phyloP scores from a whole-genome alignment of 2,329 filamentous ascomycete genomes.

The Chaetomium olivaceum region DNA sequence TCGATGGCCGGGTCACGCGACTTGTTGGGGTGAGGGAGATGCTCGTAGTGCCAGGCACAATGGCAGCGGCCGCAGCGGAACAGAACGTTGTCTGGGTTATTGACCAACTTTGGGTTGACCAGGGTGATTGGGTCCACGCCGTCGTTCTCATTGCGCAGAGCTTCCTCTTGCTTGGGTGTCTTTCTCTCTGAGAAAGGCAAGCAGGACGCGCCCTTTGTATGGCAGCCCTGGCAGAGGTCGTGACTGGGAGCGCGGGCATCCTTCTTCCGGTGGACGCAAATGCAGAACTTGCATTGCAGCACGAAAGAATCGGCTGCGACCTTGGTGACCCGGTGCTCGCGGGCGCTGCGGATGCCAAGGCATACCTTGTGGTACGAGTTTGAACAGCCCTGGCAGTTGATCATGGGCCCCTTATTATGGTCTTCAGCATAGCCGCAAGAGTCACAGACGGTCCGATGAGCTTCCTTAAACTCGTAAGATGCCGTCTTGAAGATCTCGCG shows the following conservation, averaged over 20 bases:
- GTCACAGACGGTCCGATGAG: constrained; percentile 72
- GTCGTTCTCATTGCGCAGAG: constrained; percentile 73
- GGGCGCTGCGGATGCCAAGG: constrained; percentile 67
- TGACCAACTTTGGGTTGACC: constrained; percentile 64
- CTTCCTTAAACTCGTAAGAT: constrained; percentile 63
- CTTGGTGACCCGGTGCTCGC: constrained; percentile 92
- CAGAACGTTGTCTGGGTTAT: constrained; percentile 74
- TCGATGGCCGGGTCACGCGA: constrained; percentile 41
- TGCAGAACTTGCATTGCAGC: constrained; percentile 84
- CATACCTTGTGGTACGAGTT: constrained; percentile 81
- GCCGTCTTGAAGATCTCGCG: constrained; percentile 72
- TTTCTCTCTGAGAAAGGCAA: constrained; percentile 71
- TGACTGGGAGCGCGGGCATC: constrained; percentile 70
- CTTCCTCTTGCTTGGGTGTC: constrained; percentile 79
- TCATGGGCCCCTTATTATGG: constrained; percentile 65
- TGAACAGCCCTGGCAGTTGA: constrained; percentile 91
- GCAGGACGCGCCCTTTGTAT: constrained; percentile 66
- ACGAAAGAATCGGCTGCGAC: constrained; percentile 75
- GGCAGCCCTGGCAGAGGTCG: constrained; percentile 71
- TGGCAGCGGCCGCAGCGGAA: constrained; percentile 81
- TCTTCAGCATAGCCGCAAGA: constrained; percentile 62
- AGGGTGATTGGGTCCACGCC: constrained; percentile 73
- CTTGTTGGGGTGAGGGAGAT: constrained; percentile 61
- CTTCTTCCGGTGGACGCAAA: constrained; percentile 67
- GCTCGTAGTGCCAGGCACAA: constrained; percentile 79